Base-by-base conservation (phyloP, 495 filamentous ascomycete species). In the Aspergillus haitiensis region DNA sequence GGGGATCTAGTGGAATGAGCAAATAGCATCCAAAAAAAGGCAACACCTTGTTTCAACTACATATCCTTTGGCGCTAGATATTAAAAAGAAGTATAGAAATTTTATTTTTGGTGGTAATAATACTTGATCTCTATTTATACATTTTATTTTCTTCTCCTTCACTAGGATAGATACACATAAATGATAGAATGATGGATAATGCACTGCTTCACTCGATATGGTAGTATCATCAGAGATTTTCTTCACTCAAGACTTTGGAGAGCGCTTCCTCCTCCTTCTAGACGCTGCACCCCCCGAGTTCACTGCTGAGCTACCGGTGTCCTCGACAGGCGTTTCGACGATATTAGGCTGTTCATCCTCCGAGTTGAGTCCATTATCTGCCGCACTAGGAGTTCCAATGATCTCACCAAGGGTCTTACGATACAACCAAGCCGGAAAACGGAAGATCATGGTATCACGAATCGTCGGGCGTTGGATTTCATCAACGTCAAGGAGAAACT, bases 401-500 rank as follows among this genome's bases (percentile, higher is more conserved):
- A 86, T 60, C 7, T 81, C 79, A 44, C 87, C 82, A 59, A 86
- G 52, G 9, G 82, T 84, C 40, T 76, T 76, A n/a, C 66, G 68
- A 67, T 83, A 91, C 47, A 77, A 70, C 84, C 86, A 92, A 46
- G 82, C 52, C 0, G 91, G 91, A 6, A 93, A 71, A 37, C 83
- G 82, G 67, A 83, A 82, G 34, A 93, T 68, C 51, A 88, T 82
- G 0, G 91, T 95, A 62, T 93, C 84, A 33, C 74, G 79, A 62
- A 92, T 63, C 6, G 83, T 86, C 0, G 91, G 89, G 47, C 75
- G 74, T 21, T 81, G 74, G 39, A 91, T 82, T 59, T 91, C 86
- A 55, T 86, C 80, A 63, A 84, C 77, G 67, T 98, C 93, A 52
- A 98, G 84, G 64, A 96, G 72, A 68, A 85, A 95, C 69, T 98